Percentiles rank a stretch among this genome's conserved stretches.
Conservation (phyloP, 1,139 yeast species). For the Taphrina pruni region DNA sequence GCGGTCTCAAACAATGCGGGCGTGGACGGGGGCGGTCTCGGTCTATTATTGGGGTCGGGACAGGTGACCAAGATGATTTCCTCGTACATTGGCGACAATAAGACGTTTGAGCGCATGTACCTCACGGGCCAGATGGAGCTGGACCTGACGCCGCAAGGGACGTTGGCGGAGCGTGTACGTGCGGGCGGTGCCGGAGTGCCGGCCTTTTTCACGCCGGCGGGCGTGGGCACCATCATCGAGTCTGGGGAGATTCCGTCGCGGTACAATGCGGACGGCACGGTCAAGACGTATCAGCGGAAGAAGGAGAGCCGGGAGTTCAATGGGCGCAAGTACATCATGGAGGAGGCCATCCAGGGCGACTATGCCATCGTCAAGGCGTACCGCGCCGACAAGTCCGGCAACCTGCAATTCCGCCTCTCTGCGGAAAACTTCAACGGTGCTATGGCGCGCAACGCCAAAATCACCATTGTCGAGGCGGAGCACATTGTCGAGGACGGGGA, state of each 20-base stretch:
- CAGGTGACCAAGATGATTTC: constrained; percentile 59
- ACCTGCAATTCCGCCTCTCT: constrained; percentile 59
- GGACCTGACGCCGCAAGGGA: constrained; percentile 61
- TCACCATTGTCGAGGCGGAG: constrained; percentile 61
- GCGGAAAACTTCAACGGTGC: constrained; percentile 59
- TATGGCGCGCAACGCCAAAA: constrained; percentile 58
- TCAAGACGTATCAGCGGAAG: constrained; percentile 54
- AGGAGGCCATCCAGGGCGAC: constrained; percentile 57
- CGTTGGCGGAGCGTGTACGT: constrained; percentile 59
- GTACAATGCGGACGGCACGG: constrained; percentile 53
- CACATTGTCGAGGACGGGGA: constrained; percentile 60
- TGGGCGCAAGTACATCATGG: constrained; percentile 57
- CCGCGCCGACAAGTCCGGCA: constrained; percentile 59
- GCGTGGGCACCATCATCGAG: constrained; percentile 61
- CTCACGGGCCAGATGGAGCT: constrained; percentile 57
- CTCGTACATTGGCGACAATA: constrained; percentile 59
- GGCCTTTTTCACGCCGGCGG: constrained; percentile 60
- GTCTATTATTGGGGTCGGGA: constrained; percentile 55
- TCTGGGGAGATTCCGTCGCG: constrained; percentile 59
- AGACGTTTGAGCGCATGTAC: constrained; percentile 56
- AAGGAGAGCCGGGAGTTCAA: constrained; percentile 57
- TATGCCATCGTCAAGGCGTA: constrained; percentile 59
- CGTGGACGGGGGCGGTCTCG: constrained; percentile 57
- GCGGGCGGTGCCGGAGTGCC: constrained; percentile 63
- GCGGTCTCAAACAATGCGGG: constrained; percentile 63